Percentiles rank a stretch among this genome's conserved stretches.
phyloP scores from a whole-genome alignment of 352 stramenopile genomes.

The Phytophthora pisi region DNA sequence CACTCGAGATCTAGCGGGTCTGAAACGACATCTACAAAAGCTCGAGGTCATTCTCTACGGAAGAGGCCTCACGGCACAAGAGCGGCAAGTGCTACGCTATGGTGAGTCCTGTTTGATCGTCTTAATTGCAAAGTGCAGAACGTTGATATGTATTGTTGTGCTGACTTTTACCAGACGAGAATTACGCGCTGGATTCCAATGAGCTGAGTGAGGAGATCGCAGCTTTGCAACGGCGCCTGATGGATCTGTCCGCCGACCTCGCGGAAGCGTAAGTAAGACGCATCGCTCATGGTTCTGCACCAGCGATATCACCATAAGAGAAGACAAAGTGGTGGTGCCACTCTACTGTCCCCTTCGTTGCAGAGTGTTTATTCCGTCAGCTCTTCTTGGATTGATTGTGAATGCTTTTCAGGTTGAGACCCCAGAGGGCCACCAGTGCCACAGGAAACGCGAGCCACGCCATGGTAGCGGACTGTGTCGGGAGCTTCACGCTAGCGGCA shows the following conservation, averaged over 20 bases:
- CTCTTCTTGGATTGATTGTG: conserved; percentile 49
- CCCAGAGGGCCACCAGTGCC: conserved; percentile 56
- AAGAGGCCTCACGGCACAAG: conserved; percentile 46
- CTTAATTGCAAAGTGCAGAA: background rate
- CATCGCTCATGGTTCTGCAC: background rate
- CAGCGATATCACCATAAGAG: background rate
- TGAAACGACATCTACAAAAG: conserved; percentile 75
- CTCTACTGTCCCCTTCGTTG: no score
- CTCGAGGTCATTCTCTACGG: conserved; percentile 77
- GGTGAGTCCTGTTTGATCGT: conserved; percentile 27
- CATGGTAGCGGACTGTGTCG: conserved; percentile 33
- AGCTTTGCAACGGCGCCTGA: conserved; percentile 61
- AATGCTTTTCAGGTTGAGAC: conserved; percentile 62
- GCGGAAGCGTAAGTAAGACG: conserved; percentile 36
- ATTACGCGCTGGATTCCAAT: conserved; percentile 58
- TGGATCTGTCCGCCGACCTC: conserved; percentile 63
- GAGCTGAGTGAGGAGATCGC: conserved; percentile 72
- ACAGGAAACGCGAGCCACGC: conserved; percentile 69
- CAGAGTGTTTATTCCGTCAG: conserved; percentile 4
- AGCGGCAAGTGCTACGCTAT: conserved; percentile 51
- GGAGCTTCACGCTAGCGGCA: conserved; percentile 53
- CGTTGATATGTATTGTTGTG: conserved; percentile 1
- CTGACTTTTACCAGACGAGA: conserved; percentile 38
- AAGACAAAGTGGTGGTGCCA: background rate
- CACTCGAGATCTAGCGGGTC: conserved; percentile 59